Base-by-base conservation (phyloP, 2,329 filamentous ascomycete species). In the Didymella lethalis region DNA sequence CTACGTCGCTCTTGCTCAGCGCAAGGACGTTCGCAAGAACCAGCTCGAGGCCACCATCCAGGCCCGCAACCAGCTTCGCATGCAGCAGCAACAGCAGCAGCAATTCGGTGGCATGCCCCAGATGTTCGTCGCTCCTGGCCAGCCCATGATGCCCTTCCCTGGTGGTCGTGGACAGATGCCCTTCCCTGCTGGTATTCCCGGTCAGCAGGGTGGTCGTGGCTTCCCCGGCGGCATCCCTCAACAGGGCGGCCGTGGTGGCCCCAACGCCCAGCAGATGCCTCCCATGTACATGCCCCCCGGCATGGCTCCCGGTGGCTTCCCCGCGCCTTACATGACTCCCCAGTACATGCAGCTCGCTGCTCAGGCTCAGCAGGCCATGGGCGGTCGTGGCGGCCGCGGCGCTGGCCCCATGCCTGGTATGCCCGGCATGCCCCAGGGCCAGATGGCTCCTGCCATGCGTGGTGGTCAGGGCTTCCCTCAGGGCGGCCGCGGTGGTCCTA, bases 31-130 rank as follows among this genome's bases (percentile, higher is more conserved):
- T 74, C 93, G 95, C 82, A 97, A 97, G 88, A 97, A 89, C 84
- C 95, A 98, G 66, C 92, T 99, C 71, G 95, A 99, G 85, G 94
- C 94, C 74, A 97, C 92, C 82, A 99, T 99, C 80, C 95, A 98
- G 84, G 94, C 95, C 80, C 93, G 95, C 81, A 98, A 98, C 86
- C 94, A 97, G 81, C 89, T 97, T 77, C 91, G 95, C 76, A 95
- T 98, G 89, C 95, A 98, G 85, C 95, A 99, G 82, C 92, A 93
- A 69, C 93, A 67, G 92, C 93, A 67, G 91, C 90, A 67, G 69
- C 73, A 76, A 63, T 76, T 76, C 26, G 74, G 74, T 28, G 71
- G 63, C 45, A 71, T 76, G 52, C 88, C 92, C 58, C 89, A 91
- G 65, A 93, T 98, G 82, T 98, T 95, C 86, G 96, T 96, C 78